Conservation (phyloP, 1,139 yeast genomes). For the Blastobotrys capitulatus region DNA sequence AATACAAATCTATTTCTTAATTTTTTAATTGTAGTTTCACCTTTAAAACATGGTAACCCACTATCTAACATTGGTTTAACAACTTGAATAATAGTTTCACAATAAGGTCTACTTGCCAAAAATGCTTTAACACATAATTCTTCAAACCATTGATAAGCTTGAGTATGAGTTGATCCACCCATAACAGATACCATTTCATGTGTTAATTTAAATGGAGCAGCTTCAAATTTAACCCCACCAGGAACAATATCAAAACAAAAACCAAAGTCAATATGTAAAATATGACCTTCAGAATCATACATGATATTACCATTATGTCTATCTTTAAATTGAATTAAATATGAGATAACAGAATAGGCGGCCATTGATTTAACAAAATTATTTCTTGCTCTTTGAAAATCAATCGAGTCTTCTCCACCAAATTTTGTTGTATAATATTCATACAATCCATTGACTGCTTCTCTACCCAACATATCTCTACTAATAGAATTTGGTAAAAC, state of each 20-base stretch:
- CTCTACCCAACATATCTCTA: conserved; percentile 98
- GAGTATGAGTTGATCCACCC: conserved; percentile 83
- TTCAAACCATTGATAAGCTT: conserved; percentile 90
- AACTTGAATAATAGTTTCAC: conserved; percentile 79
- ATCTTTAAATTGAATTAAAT: conserved; percentile 89
- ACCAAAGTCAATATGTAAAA: conserved; percentile 95
- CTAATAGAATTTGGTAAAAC: conserved; percentile 92
- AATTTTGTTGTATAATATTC: conserved; percentile 89
- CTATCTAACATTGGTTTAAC: conserved; percentile 92
- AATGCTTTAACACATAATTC: conserved; percentile 92
- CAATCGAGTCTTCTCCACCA: conserved; percentile 88
- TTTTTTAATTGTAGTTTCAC: conserved; percentile 70
- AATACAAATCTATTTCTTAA: conserved; percentile 78
- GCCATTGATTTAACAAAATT: conserved; percentile 93
- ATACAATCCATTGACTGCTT: conserved; percentile 94
- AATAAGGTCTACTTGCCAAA: conserved; percentile 82
- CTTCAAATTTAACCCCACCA: conserved; percentile 97
- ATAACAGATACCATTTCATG: conserved; percentile 94
- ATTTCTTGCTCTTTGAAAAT: conserved; percentile 84
- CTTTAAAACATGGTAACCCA: conserved; percentile 94
- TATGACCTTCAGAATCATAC: conserved; percentile 95
- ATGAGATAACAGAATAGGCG: conserved; percentile 91
- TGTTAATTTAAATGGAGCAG: conserved; percentile 94
- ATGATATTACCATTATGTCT: conserved; percentile 98
- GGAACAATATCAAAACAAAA: conserved; percentile 98